Evolutionary conservation across 2,329 filamentous ascomycete genomes (phyloP).

Genomic region (Exophiala mesophila): DNA sequence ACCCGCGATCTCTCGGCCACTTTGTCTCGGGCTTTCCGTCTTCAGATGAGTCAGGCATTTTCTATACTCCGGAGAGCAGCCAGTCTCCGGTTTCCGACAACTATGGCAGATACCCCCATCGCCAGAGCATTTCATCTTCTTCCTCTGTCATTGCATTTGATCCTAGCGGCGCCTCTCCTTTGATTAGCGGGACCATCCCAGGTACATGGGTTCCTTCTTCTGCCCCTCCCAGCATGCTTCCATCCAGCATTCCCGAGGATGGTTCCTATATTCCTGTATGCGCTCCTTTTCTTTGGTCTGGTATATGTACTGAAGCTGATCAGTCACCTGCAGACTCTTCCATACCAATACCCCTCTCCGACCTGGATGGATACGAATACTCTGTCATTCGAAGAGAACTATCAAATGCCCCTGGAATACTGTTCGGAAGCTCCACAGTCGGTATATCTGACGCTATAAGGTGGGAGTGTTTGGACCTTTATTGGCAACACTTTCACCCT

Average conservation of each 20-base stretch:
- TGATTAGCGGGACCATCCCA: slow-evolving; percentile 22
- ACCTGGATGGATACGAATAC: slow-evolving; percentile 37
- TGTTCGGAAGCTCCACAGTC: slow-evolving; percentile 32
- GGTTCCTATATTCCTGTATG: slow-evolving; percentile 26
- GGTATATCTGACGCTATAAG: slow-evolving; percentile 35
- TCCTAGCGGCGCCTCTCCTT: slow-evolving; percentile 21
- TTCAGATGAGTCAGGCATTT: slow-evolving; percentile 23
- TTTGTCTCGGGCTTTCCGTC: slow-evolving; percentile 22
- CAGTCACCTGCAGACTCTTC: slow-evolving; percentile 31
- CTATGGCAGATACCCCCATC: slow-evolving; percentile 23
- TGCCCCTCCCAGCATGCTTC: slow-evolving; percentile 24
- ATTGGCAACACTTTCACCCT: slow-evolving; percentile 35
- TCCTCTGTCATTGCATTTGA: slow-evolving; percentile 26
- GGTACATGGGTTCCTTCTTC: slow-evolving; percentile 23
- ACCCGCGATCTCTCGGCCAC: slow-evolving; percentile 13
- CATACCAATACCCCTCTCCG: slow-evolving; percentile 37
- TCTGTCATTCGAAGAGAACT: slow-evolving; percentile 36
- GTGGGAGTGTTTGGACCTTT: slow-evolving; percentile 35
- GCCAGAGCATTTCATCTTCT: slow-evolving; percentile 27
- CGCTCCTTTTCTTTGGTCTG: slow-evolving; percentile 19
- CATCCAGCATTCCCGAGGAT: slow-evolving; percentile 25
- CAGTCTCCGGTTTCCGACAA: slow-evolving; percentile 27
- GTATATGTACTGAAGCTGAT: slow-evolving; percentile 28
- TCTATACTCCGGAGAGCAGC: slow-evolving; percentile 27
- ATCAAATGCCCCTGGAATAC: slow-evolving; percentile 32